A percentile compares a stretch with the other conserved stretches of the same genome.
These are phyloP conservation scores for Pseudoscleropodium purum DNA, from an alignment of 225 moss, liverwort and hornwort species.

Conservation along the genomic window DNA sequence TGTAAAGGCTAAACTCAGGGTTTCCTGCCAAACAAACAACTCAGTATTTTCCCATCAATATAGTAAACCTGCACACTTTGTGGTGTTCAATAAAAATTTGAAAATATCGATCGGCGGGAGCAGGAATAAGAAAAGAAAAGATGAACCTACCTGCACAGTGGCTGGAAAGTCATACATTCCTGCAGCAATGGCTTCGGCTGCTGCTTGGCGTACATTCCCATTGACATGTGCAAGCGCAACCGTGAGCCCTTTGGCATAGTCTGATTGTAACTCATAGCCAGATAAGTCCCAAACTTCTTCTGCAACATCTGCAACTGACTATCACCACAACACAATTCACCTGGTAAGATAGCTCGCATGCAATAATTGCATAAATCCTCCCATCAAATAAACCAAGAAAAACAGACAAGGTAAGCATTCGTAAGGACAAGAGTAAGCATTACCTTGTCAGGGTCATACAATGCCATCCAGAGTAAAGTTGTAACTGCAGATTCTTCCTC, in stretches of 20 bases:
- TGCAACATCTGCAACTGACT: constrained; percentile 70
- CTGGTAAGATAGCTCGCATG: constrained; percentile 1
- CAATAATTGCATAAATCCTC: background rate
- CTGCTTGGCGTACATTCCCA: constrained; percentile 84
- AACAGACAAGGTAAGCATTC: background rate
- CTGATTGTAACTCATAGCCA: constrained; percentile 70
- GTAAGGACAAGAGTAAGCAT: background rate
- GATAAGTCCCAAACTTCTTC: constrained; percentile 92
- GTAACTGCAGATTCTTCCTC: constrained; percentile 40
- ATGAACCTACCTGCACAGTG: constrained; percentile 50
- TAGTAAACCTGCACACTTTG: background rate
- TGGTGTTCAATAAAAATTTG: no score
- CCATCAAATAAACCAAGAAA: background rate
- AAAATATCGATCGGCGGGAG: background rate
- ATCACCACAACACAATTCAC: constrained; percentile 1
- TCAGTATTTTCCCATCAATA: background rate
- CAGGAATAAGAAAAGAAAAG: background rate
- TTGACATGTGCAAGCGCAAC: constrained; percentile 67
- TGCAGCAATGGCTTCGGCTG: constrained; percentile 79
- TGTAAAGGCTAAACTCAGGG: constrained; percentile 54
- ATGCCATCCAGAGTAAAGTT: constrained; percentile 76
- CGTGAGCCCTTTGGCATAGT: constrained; percentile 68
- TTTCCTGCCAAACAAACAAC: constrained; percentile 43
- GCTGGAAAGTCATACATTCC: constrained; percentile 80
- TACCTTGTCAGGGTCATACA: constrained; percentile 88